phyloP scores from a whole-genome alignment of 345 rosid genomes.

The Hirschfeldia incana region DNA sequence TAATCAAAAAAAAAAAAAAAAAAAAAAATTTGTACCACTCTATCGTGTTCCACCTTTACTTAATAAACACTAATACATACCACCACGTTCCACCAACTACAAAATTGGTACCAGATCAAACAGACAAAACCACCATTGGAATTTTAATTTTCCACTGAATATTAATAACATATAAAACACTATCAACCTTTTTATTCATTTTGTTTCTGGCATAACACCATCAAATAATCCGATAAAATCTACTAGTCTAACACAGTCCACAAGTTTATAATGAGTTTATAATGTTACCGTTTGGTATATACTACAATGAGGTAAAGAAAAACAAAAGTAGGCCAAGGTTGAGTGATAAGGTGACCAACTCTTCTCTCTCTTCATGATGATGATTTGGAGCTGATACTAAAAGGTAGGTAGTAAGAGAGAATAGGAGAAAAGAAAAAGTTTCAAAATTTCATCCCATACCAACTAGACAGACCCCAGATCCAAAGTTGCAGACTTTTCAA shows the following conservation, averaged over 20 bases:
- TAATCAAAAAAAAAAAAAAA: too few relatives aligned
- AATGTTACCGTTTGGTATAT: constrained; percentile 28
- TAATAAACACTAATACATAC: background rate
- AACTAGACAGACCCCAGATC: constrained; percentile 32
- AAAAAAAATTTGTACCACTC: too few relatives aligned
- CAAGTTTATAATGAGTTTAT: background rate
- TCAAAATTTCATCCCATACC: constrained; percentile 28
- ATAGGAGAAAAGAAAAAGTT: background rate
- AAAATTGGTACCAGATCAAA: background rate
- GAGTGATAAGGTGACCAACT: constrained; percentile 54
- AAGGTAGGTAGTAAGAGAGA: background rate
- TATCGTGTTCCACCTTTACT: too few relatives aligned
- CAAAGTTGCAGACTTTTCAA: constrained; percentile 43
- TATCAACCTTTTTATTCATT: background rate
- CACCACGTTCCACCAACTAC: background rate
- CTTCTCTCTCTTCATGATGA: constrained; percentile 38
- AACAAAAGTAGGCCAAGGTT: constrained; percentile 25
- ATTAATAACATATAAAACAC: background rate
- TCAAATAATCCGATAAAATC: background rate
- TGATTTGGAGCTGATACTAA: constrained; percentile 11
- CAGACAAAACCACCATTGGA: background rate
- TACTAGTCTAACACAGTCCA: constrained; percentile 6
- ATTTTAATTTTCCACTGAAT: background rate
- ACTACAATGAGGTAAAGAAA: background rate
- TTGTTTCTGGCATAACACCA: background rate